Conservation (phyloP, 2,329 filamentous ascomycete genomes). For the Neofusicoccum sp. region DNA sequence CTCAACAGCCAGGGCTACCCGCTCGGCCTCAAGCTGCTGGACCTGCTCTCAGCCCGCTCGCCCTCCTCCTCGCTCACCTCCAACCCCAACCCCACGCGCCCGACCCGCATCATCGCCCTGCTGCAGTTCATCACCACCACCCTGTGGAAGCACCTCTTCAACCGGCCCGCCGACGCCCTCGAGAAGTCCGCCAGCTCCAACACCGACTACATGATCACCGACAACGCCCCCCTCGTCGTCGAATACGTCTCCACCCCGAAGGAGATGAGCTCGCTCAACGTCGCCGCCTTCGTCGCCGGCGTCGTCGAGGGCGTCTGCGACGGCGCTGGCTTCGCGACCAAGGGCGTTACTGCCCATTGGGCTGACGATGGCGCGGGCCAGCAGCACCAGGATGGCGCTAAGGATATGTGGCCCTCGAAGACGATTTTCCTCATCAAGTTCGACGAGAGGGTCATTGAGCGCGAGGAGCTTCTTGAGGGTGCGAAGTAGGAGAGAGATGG, state of each 20-base stretch:
- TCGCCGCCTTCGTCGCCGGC: constrained; percentile 90
- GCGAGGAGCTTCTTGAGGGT: constrained; percentile 78
- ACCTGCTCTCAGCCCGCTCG: constrained; percentile 57
- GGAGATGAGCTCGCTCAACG: constrained; percentile 96
- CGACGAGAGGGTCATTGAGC: constrained; percentile 82
- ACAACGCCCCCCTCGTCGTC: constrained; percentile 96
- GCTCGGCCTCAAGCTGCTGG: constrained; percentile 89
- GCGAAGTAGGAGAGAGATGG: constrained; percentile 34
- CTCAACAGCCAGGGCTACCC: constrained; percentile 90
- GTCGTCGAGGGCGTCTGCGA: constrained; percentile 96
- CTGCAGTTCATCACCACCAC: constrained; percentile 94
- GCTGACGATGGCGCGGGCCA: constrained; percentile 51
- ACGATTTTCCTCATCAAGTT: constrained; percentile 97
- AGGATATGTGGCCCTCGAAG: constrained; percentile 90
- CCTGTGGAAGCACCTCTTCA: constrained; percentile 90
- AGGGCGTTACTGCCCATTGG: constrained; percentile 82
- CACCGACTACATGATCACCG: constrained; percentile 98
- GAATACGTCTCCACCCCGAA: constrained; percentile 88
- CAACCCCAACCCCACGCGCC: constrained; percentile 53
- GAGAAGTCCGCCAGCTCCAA: constrained; percentile 84
- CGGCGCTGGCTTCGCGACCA: constrained; percentile 80
- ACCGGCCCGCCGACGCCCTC: constrained; percentile 83
- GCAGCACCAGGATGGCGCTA: constrained; percentile 56
- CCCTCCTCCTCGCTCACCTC: constrained; percentile 28
- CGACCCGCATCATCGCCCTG: constrained; percentile 83